These are phyloP conservation scores for Corymbia maculata DNA, from an alignment of 345 rosid species.

Conservation along the genomic window DNA sequence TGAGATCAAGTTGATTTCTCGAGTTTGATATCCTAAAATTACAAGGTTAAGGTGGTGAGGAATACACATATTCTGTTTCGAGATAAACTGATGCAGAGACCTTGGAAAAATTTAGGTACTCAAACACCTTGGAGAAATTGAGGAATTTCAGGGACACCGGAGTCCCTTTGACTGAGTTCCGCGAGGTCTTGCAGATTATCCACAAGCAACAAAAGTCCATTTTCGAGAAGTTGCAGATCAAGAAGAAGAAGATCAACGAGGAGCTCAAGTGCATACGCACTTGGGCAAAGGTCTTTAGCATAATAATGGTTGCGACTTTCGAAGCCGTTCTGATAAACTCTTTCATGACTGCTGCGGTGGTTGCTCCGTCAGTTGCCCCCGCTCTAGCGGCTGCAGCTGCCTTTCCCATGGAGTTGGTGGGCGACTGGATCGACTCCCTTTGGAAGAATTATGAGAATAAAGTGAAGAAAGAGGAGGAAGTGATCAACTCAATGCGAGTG, in stretches of 20 bases:
- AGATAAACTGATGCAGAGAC: too few relatives aligned
- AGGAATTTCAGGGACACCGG: neutral
- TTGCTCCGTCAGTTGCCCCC: neutral
- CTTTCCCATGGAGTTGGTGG: neutral
- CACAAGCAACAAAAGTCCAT: neutral
- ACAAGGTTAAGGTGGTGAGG: too few relatives aligned
- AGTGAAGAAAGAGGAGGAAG: neutral
- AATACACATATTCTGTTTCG: too few relatives aligned
- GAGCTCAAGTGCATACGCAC: neutral
- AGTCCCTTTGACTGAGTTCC: neutral
- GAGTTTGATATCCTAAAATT: too few relatives aligned
- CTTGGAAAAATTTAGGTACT: too few relatives aligned
- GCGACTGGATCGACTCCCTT: neutral
- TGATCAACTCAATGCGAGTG: neutral
- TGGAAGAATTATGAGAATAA: neutral
- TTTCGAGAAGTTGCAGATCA: neutral
- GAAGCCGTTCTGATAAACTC: neutral
- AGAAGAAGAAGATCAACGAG: neutral
- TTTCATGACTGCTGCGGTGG: neutral
- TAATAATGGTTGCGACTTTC: neutral
- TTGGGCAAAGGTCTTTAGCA: neutral
- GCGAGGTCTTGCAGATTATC: neutral
- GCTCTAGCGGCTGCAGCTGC: neutral
- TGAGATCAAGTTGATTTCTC: too few relatives aligned
- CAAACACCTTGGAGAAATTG: neutral